Conservation (phyloP, 345 rosid genomes). For the Eucalyptus pauciflora region DNA sequence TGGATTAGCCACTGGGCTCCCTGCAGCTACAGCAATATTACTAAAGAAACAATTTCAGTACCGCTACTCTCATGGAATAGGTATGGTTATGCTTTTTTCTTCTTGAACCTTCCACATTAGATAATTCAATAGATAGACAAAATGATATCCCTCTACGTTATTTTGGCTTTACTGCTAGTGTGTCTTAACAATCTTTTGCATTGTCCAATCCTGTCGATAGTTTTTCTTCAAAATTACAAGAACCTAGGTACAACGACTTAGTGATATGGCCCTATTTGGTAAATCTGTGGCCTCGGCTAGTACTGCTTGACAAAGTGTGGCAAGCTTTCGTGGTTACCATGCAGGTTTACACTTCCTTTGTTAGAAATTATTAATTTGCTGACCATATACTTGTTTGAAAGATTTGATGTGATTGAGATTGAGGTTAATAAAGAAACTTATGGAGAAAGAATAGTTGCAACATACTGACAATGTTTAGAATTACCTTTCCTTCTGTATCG, state of each 20-base stretch:
- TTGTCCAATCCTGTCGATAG: not conserved
- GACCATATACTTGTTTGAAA: not conserved
- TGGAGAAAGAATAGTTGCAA: not conserved
- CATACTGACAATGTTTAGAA: not conserved
- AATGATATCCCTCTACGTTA: not conserved
- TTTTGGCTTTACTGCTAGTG: not conserved
- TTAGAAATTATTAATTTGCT: not conserved
- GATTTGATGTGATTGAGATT: not conserved
- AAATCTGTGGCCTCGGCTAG: not conserved
- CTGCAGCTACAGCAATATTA: constrained; percentile 61
- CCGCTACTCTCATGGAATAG: constrained; percentile 80
- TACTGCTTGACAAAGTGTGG: not conserved
- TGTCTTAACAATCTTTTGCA: not conserved
- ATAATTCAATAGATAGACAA: not conserved
- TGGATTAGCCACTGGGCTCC: constrained; percentile 78
- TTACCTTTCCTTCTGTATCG: not conserved
- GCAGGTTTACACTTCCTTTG: not conserved
- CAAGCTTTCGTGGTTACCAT: not conserved
- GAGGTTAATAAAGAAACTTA: not conserved
- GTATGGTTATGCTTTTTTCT: constrained; percentile 13
- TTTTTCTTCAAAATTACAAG: not conserved
- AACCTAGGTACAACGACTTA: not conserved
- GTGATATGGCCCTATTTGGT: not conserved
- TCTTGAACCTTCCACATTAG: not conserved
- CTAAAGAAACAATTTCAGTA: constrained; percentile 67